Base-by-base conservation (phyloP, 129 eudicot genomes). In the Ambrosia trifida region DNA sequence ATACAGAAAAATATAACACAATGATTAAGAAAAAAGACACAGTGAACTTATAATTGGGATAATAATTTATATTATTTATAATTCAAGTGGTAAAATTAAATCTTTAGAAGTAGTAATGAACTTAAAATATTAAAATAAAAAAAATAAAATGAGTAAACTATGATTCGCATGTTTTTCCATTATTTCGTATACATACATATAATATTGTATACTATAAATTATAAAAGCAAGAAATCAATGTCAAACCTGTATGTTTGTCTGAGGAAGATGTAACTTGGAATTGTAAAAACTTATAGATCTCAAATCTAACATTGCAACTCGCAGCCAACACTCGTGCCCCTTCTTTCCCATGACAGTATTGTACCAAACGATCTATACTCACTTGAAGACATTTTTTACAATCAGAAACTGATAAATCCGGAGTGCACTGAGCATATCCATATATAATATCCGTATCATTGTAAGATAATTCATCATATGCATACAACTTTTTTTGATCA, bases 271-370 rank as follows among this genome's bases (percentile, higher is more conserved):
- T 24, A 24, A 24, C 51, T 16, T 49, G 2, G 14, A 35, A 11
- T 10, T 31, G 13, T 13, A 72, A 11, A 17, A 72, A 72, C 68
- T 45, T 44, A 72, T 58, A 74, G 7, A 0, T 64, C 53, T 74
- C 78, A 13, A 64, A 64, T 65, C 78, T 64, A 64, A 74, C 72
- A 52, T 64, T 74, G 41, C 78, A 74, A 64, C 72, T 74, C 33
- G 72, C 19, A 16, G 78, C 45, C 78, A 74, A 52, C 72, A 74
- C 78, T 24, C 78, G 71, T n/a, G 72, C 72, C 10, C 78, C 78
- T 51, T 14, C 2, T 64, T 6, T 52, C 61, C 45, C 33, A 14
- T 18, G 14, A 64, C 78, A 74, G 3, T 4, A 50, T 13, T 38
- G 19, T 20, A 0, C 0, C 72, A 74, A 16, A 66, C 65, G 78